These are phyloP conservation scores for Tolypocladium nubicola DNA, from an alignment of 2,329 filamentous ascomycete species.

Conservation along the genomic window DNA sequence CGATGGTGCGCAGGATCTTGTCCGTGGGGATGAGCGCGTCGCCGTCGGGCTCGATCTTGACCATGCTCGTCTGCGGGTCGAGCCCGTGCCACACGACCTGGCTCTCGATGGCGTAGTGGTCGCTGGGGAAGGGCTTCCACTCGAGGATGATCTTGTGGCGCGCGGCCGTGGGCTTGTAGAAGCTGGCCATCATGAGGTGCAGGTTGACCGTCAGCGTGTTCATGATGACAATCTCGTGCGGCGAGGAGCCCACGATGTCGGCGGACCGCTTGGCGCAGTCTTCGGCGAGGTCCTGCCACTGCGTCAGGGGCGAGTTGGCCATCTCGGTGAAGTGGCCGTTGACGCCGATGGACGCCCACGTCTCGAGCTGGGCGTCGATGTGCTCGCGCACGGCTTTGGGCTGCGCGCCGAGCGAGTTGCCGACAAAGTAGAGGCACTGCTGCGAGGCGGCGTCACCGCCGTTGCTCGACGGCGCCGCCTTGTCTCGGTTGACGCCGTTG, in stretches of 20 bases:
- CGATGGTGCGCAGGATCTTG: constrained; percentile 62
- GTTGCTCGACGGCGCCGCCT: constrained; percentile 3
- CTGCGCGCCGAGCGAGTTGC: constrained; percentile 81
- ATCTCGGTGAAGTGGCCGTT: constrained; percentile 70
- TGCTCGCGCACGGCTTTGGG: constrained; percentile 57
- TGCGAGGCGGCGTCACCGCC: constrained; percentile 14
- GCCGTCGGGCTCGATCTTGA: constrained; percentile 58
- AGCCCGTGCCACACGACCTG: constrained; percentile 65
- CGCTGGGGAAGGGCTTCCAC: constrained; percentile 81
- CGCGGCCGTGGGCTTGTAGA: constrained; percentile 59
- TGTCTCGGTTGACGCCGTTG: constrained; percentile 9
- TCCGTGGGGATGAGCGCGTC: constrained; percentile 57
- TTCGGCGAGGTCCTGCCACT: constrained; percentile 73
- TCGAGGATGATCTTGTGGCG: constrained; percentile 78
- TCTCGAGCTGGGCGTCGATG: constrained; percentile 63
- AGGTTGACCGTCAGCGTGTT: constrained; percentile 75
- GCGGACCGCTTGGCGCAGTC: constrained; percentile 60
- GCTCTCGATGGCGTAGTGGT: constrained; percentile 76
- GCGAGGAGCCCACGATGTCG: constrained; percentile 61
- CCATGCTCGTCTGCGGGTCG: constrained; percentile 56
- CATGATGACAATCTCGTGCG: constrained; percentile 76
- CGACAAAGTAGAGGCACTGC: constrained; percentile 65
- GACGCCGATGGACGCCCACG: constrained; percentile 78
- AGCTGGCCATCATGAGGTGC: constrained; percentile 74
- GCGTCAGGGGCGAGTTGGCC: constrained; percentile 53